Conservation (phyloP, 2,329 filamentous ascomycete species). For the Tolypocladium tropicale region DNA sequence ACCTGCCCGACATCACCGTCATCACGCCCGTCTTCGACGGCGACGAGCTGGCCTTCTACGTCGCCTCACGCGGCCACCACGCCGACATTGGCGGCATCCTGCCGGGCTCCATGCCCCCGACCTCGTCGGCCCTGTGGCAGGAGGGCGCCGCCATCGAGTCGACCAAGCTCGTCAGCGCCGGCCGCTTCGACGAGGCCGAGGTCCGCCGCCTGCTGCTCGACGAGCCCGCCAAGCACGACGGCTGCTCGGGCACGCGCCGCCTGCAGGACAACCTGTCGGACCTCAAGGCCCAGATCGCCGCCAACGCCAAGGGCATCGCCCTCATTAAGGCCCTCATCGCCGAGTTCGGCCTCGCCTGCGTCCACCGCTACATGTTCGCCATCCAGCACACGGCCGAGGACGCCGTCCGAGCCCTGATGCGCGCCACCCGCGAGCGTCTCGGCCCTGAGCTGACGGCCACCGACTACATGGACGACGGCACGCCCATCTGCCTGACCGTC, state of each 20-base stretch:
- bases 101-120: slow-evolving; percentile 73
- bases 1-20: slow-evolving; percentile 28
- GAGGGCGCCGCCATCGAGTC: slow-evolving; percentile 56
- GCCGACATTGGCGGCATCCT: slow-evolving; percentile 61
- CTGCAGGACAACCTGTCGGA: slow-evolving; percentile 78
- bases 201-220: slow-evolving; percentile 62
- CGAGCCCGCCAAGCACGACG: slow-evolving; percentile 64
- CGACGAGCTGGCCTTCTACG: slow-evolving; percentile 34
- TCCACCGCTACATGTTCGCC: slow-evolving; percentile 47
- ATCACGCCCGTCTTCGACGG: slow-evolving; percentile 24
- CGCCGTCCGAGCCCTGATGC: slow-evolving; percentile 50
- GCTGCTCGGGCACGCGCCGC: slow-evolving; percentile 69
- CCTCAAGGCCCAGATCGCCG: slow-evolving; percentile 76
- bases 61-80: slow-evolving; percentile 50
- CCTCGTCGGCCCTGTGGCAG: slow-evolving; percentile 54
- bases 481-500: slow-evolving; percentile 63
- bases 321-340: slow-evolving; percentile 61
- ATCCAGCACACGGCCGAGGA: slow-evolving; percentile 35
- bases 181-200: slow-evolving; percentile 67
- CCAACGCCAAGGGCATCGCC: slow-evolving; percentile 76
- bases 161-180: slow-evolving; percentile 64
- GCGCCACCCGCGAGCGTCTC: slow-evolving; percentile 6
- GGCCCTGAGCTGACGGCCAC: slow-evolving; percentile 14
- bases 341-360: slow-evolving; percentile 61
- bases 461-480: slow-evolving; percentile 77